These are phyloP conservation scores for Uronychia binucleata DNA, from an alignment of 73 alveolate species.

Conservation along the genomic window DNA sequence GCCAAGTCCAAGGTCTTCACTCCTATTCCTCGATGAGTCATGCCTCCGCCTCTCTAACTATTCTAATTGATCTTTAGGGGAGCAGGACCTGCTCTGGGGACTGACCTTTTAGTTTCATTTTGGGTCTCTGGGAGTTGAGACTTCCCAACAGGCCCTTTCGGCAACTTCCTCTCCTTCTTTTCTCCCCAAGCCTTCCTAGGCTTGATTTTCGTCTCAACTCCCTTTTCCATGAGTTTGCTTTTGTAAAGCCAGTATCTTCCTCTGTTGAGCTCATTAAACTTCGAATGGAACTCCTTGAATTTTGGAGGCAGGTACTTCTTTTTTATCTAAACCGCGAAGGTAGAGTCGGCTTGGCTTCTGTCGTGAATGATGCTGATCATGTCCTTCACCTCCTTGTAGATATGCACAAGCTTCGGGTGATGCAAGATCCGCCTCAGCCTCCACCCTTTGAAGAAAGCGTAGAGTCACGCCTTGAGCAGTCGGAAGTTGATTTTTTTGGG, in stretches of 20 bases:
- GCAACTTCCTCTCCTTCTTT: no score
- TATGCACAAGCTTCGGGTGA: not conserved
- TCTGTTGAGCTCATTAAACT: not conserved
- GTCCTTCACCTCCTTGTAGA: not conserved
- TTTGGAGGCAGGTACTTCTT: not conserved
- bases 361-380: not conserved
- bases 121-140: no score
- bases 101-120: no score
- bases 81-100: no score
- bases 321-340: not conserved
- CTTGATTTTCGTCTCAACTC: not conserved
- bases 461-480: not conserved
- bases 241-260: not conserved
- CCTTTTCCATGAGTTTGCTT: not conserved
- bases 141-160: no score
- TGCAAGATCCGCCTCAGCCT: not conserved
- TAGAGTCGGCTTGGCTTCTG: not conserved
- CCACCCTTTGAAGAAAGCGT: not conserved
- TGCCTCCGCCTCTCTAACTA: no score
- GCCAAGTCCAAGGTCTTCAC: no score
- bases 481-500: not conserved
- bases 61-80: no score
- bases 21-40: no score
- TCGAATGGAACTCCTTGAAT: not conserved
- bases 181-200: not conserved